Evolutionary conservation across 768 basidiomycete species (phyloP).

Genomic region (Mycena pura): DNA sequence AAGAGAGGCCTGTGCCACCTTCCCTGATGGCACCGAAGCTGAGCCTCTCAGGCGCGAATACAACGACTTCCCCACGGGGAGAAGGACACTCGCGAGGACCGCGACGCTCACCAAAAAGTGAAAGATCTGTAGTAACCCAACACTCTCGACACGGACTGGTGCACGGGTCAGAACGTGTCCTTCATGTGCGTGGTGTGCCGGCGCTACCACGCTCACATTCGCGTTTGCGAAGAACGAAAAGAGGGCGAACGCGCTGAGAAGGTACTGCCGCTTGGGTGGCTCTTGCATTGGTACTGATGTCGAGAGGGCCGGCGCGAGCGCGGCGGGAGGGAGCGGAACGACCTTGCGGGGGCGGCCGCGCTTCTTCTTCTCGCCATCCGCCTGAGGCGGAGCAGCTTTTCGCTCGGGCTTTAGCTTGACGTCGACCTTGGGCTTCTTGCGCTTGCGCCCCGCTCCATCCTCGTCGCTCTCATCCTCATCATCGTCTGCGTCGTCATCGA

Average conservation of each 20-base stretch:
- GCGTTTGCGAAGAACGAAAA: conserved; percentile 89
- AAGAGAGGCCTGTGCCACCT: no score
- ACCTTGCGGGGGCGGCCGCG: conserved; percentile 84
- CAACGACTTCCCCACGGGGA: conserved; percentile 31
- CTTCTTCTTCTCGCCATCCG: conserved; percentile 74
- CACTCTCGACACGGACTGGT: conserved; percentile 22
- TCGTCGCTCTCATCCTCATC: conserved; percentile 61
- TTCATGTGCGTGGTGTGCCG: conserved; percentile 55
- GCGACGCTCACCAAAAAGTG: conserved; percentile 71
- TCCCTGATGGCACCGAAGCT: no score
- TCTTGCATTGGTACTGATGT: conserved; percentile 26
- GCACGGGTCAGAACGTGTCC: conserved; percentile 61
- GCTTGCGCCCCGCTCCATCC: conserved; percentile 54
- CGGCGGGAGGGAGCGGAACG: conserved; percentile 51
- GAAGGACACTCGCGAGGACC: conserved; percentile 62
- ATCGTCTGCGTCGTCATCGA: conserved; percentile 63
- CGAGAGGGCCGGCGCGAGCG: conserved; percentile 33
- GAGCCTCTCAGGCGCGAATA: conserved; percentile 32
- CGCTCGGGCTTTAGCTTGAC: conserved; percentile 55
- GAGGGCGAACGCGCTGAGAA: conserved; percentile 82
- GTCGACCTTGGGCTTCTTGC: conserved; percentile 69
- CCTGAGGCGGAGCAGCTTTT: conserved; percentile 35
- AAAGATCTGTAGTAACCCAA: conserved; percentile 67
- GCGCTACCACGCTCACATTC: conserved; percentile 51
- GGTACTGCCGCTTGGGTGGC: conserved; percentile 59